Evolutionary conservation across 345 rosid genomes (phyloP).

Genomic region (Geranium rotundifolium): DNA sequence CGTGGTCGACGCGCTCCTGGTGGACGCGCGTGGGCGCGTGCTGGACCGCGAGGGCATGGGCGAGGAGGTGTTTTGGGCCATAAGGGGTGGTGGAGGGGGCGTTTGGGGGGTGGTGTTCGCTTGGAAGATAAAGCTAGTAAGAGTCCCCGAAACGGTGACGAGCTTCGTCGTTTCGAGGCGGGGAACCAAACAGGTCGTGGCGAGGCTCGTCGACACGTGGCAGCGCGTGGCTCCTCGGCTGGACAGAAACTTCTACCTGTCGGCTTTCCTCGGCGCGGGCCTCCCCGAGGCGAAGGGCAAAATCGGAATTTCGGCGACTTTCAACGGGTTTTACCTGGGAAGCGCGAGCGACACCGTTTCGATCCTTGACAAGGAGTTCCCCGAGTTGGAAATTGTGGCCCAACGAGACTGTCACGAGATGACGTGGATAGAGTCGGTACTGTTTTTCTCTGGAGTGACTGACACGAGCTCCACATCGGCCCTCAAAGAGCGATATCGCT

Average conservation of each 20-base stretch:
- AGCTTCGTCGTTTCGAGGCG: conserved; percentile 24
- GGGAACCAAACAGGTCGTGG: conserved; percentile 13
- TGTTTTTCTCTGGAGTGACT: conserved; percentile 30
- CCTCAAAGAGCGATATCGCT: conserved; percentile 14
- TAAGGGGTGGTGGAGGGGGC: conserved; percentile 51
- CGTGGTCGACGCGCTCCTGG: conserved; percentile 35
- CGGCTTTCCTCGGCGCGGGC: conserved; percentile 25
- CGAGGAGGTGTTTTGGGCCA: conserved; percentile 56
- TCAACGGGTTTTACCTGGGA: conserved; percentile 43
- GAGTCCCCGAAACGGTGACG: conserved; percentile 32
- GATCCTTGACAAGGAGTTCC: conserved; percentile 16
- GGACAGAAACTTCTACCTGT: conserved; percentile 25
- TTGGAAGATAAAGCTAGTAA: conserved; percentile 31
- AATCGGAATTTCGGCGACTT: conserved; percentile 26
- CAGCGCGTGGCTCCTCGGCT: conserved; percentile 32
- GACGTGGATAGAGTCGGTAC: conserved; percentile 42
- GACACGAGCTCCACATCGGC: conserved; percentile 16
- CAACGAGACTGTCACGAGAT: conserved; percentile 32
- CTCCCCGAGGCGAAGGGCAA: conserved; percentile 12
- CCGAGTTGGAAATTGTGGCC: conserved; percentile 23
- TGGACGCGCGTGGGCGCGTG: conserved; percentile 26
- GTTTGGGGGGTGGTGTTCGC: conserved; percentile 44
- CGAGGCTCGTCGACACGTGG: conserved; percentile 28
- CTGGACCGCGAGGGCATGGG: conserved; percentile 38
- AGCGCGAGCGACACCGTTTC: conserved; percentile 17